Conservation (phyloP, 1,284 basidiomycete species). For the Chalciporus sp. region DNA sequence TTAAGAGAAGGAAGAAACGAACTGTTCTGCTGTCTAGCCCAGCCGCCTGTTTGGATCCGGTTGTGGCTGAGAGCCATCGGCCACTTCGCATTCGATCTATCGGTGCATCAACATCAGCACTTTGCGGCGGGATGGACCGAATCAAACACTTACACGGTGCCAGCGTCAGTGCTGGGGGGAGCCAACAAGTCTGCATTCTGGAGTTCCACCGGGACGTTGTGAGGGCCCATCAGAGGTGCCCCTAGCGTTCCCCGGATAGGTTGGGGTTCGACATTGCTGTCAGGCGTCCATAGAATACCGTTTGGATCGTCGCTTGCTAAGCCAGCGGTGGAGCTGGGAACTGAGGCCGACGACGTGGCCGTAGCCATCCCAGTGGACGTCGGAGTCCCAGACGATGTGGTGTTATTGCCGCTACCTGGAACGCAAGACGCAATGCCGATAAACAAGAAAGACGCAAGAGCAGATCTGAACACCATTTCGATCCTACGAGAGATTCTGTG, state of each 20-base stretch:
- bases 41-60: conserved; percentile 70
- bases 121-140: neutral
- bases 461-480: conserved; percentile 8
- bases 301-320: conserved; percentile 58
- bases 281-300: conserved; percentile 40
- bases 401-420: no score
- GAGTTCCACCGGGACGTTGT: conserved; percentile 52
- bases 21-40: conserved; percentile 74
- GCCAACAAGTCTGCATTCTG: conserved; percentile 66
- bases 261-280: conserved; percentile 32
- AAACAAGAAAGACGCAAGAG: conserved; percentile 6
- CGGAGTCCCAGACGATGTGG: neutral
- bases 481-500: neutral
- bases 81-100: conserved; percentile 68
- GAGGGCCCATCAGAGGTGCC: conserved; percentile 56
- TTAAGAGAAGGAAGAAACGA: conserved; percentile 13
- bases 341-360: conserved; percentile 8
- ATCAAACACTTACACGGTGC: conserved; percentile 51
- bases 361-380: no score
- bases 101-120: conserved; percentile 2
- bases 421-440: neutral
- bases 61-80: conserved; percentile 71
- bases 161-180: conserved; percentile 68
- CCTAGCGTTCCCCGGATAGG: conserved; percentile 48
- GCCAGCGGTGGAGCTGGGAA: conserved; percentile 42